Evolutionary conservation across 352 stramenopile genomes (phyloP).

Genomic region (Thalassiosira gravida): DNA sequence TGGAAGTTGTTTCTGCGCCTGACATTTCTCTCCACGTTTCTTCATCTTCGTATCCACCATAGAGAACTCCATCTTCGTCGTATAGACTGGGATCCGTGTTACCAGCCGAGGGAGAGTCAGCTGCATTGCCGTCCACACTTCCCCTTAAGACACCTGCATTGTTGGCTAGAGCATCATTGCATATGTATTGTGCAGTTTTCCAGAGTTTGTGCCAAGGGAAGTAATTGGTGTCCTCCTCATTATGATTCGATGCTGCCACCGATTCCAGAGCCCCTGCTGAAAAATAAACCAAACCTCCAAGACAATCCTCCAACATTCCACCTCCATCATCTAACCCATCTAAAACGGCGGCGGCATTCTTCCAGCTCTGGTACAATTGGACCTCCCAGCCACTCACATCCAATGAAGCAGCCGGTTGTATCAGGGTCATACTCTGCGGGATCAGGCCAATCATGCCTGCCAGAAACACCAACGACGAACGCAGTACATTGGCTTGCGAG

Average conservation of each 20-base stretch:
- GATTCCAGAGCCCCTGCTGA: slow-evolving; percentile 37
- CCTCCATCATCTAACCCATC: slow-evolving; percentile 72
- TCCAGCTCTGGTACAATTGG: slow-evolving; percentile 82
- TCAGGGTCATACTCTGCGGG: slow-evolving; percentile 93
- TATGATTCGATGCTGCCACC: background rate
- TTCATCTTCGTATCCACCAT: slow-evolving; percentile 84
- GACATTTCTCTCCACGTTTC: slow-evolving; percentile 75
- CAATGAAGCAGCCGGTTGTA: slow-evolving; percentile 23
- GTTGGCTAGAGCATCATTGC: slow-evolving; percentile 29
- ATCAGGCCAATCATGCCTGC: slow-evolving; percentile 96
- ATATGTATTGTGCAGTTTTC: slow-evolving; percentile 45
- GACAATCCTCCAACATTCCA: slow-evolving; percentile 65
- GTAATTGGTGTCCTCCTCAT: background rate
- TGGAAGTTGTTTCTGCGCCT: slow-evolving; percentile 2
- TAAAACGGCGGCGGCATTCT: slow-evolving; percentile 75
- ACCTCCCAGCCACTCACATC: slow-evolving; percentile 55
- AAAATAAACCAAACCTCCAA: slow-evolving; percentile 77
- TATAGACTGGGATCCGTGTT: slow-evolving; percentile 48
- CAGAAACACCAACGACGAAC: slow-evolving; percentile 89
- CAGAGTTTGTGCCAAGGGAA: slow-evolving; percentile 41
- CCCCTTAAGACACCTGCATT: slow-evolving; percentile 57
- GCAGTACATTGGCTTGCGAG: slow-evolving; percentile 94
- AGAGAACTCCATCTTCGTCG: slow-evolving; percentile 60
- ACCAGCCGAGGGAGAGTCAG: slow-evolving; percentile 4
- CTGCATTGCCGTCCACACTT: slow-evolving; percentile 45